These are phyloP conservation scores for Puccinia triticina DNA, from an alignment of 1,284 basidiomycete genomes.

Conservation along the genomic window DNA sequence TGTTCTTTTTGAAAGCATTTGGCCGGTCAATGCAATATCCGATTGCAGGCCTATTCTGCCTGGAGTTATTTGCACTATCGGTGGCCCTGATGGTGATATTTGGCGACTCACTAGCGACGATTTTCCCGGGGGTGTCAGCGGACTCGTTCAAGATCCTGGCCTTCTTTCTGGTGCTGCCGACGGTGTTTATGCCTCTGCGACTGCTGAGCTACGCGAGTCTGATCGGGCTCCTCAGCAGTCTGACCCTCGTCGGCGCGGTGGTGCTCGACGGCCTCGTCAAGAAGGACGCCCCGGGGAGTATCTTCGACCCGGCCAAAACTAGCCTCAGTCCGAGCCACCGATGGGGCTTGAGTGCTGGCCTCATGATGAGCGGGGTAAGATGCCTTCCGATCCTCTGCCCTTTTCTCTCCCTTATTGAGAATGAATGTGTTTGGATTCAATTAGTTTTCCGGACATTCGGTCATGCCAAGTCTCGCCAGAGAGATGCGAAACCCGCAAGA, in stretches of 20 bases:
- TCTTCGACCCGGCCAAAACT: slow-evolving; percentile 40
- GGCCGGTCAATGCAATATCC: slow-evolving; percentile 48
- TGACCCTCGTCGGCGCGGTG: slow-evolving; percentile 35
- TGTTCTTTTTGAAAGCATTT: slow-evolving; percentile 20
- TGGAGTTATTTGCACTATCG: slow-evolving; percentile 43
- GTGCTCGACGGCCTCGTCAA: slow-evolving; percentile 40
- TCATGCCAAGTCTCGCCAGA: slow-evolving; percentile 46
- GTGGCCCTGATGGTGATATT: slow-evolving; percentile 47
- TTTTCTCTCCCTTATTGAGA: not conserved
- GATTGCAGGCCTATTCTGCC: slow-evolving; percentile 39
- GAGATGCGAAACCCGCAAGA: slow-evolving; percentile 49
- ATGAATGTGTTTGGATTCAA: not conserved
- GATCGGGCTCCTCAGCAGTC: slow-evolving; percentile 34
- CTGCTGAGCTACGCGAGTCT: slow-evolving; percentile 46
- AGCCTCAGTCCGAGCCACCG: slow-evolving; percentile 38
- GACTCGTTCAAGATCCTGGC: slow-evolving; percentile 40
- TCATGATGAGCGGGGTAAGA: slow-evolving; percentile 49
- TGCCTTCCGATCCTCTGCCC: no score
- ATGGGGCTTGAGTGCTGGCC: slow-evolving; percentile 45
- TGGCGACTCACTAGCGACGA: slow-evolving; percentile 40
- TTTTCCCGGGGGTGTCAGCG: slow-evolving; percentile 24
- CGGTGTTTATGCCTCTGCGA: slow-evolving; percentile 44
- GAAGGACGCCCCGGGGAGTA: slow-evolving; percentile 43
- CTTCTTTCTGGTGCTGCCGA: slow-evolving; percentile 35
- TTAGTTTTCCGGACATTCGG: slow-evolving; percentile 49